Evolutionary conservation across 306 rosid species (phyloP).

Genomic region (Parietaria judaica): DNA sequence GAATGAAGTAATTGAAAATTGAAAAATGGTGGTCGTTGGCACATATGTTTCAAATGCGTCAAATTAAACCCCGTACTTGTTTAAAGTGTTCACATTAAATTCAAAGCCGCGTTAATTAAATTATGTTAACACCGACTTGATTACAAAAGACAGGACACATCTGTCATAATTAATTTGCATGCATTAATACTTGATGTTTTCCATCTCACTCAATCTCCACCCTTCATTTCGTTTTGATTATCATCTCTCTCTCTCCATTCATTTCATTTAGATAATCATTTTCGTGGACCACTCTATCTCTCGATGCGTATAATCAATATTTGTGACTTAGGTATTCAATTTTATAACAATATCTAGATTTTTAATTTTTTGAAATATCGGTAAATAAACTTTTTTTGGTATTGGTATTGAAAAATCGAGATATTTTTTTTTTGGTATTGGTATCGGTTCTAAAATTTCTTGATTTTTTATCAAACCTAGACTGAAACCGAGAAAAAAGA

Average conservation of each 20-base stretch:
- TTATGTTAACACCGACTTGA: not conserved
- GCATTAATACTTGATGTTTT: conserved; percentile 6
- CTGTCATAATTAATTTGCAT: conserved; percentile 14
- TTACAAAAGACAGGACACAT: not conserved
- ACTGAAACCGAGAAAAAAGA: too few relatives aligned
- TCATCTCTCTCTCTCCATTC: not conserved
- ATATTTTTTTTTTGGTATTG: too few relatives aligned
- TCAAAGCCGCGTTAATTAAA: conserved; percentile 8
- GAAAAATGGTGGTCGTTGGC: not conserved
- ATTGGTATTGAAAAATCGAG: too few relatives aligned
- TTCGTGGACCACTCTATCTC: not conserved
- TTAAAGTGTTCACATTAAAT: conserved; percentile 5
- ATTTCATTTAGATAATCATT: not conserved
- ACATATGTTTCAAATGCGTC: conserved; percentile 5
- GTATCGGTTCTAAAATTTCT: too few relatives aligned
- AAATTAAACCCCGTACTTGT: not conserved
- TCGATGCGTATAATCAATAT: too few relatives aligned
- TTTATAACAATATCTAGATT: too few relatives aligned
- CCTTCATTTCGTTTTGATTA: conserved; percentile 6
- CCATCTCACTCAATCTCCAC: conserved; percentile 3
- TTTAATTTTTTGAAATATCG: too few relatives aligned
- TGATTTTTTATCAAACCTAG: too few relatives aligned
- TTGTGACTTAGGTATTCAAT: too few relatives aligned
- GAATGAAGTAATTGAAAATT: not conserved
- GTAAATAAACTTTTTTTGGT: too few relatives aligned